Base-by-base conservation (phyloP, 2,329 filamentous ascomycete species). In the Aspergillus melleus region DNA sequence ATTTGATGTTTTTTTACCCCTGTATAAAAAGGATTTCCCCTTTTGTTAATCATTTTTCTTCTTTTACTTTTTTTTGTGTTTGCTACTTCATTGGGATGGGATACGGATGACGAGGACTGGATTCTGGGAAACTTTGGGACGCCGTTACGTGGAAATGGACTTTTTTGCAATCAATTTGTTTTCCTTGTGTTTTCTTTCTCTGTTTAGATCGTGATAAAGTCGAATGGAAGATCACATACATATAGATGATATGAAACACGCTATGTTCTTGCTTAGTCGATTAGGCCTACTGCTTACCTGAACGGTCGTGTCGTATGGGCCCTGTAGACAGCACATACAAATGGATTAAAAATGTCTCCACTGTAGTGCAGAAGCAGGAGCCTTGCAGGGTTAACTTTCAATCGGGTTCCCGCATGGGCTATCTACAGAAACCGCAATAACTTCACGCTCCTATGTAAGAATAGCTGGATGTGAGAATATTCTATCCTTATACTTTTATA, bases 11-110 rank as follows among this genome's bases (percentile, higher is more conserved):
- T 26, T 51, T 30, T 44, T 24, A 57, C 26, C 36, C 54, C 16
- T 63, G 61, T 63, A 63, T 63, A 63, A 63, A 61, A 61, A 59
- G 49, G 50, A 50, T 54, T 49, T 57, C 52, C 32, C 46, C 29
- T 20, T 54, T 51, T 16, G 58, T 66, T 36, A 5, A 19, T 51
- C 3, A 16, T 42, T 29, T 42, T 36, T 44, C 12, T 32, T 51
- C 8, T 42, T 12, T n/a, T 58, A n/a, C 4, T 42, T 29, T 29
- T 29, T 24, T 42, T 29, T 24, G 24, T 24, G 4, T 24, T 24
- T 10, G 8, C 26, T 42, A 22, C 44, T 57, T 16, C n/a, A 51
- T 49, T 54, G 47, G 46, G 47, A 51, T 51, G 47, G 46, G 24
- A 42, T 50, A 49, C 20, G 20, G 20, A 51, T 49, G 53, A 22